Percentiles rank a stretch among this genome's conserved stretches.
Evolutionary conservation across 2,329 filamentous ascomycete species (phyloP).

Genomic region (Didymella exigua): DNA sequence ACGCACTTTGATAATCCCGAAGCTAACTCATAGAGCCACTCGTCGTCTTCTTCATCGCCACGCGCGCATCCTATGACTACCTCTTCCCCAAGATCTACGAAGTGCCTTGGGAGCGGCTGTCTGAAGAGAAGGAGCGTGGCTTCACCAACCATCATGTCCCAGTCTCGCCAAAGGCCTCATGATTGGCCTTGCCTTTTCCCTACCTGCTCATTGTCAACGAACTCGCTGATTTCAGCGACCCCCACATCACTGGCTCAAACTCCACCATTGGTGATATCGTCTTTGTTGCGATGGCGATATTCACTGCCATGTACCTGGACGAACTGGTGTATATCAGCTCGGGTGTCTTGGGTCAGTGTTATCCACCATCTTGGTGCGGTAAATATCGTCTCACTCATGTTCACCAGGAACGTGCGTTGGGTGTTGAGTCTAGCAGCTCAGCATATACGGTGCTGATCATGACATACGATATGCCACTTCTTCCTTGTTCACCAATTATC

Average conservation of each 20-base stretch:
- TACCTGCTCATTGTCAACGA: not conserved
- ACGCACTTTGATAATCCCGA: not conserved
- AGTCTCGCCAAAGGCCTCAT: not conserved
- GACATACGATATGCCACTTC: not conserved
- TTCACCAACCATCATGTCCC: slow-evolving; percentile 1
- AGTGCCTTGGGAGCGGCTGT: not conserved
- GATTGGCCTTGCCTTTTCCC: not conserved
- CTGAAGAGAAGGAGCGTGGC: not conserved
- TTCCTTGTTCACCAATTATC: too few relatives aligned
- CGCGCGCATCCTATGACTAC: not conserved
- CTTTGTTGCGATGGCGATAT: not conserved
- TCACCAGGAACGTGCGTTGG: slow-evolving; percentile 3
- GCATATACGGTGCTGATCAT: slow-evolving; percentile 8
- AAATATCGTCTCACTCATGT: not conserved
- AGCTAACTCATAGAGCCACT: not conserved
- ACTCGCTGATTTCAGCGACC: not conserved
- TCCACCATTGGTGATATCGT: not conserved
- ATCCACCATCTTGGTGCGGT: slow-evolving; percentile 1
- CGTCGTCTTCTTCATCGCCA: not conserved
- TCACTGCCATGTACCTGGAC: not conserved
- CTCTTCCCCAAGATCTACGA: not conserved
- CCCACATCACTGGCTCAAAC: not conserved
- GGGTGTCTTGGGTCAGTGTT: not conserved
- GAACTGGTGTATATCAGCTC: not conserved
- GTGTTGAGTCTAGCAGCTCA: not conserved